Evolutionary conservation across 345 rosid genomes (phyloP), one percentile per base, ranked within the genome.

Genomic region (Zanthoxylum bungeanum): DNA sequence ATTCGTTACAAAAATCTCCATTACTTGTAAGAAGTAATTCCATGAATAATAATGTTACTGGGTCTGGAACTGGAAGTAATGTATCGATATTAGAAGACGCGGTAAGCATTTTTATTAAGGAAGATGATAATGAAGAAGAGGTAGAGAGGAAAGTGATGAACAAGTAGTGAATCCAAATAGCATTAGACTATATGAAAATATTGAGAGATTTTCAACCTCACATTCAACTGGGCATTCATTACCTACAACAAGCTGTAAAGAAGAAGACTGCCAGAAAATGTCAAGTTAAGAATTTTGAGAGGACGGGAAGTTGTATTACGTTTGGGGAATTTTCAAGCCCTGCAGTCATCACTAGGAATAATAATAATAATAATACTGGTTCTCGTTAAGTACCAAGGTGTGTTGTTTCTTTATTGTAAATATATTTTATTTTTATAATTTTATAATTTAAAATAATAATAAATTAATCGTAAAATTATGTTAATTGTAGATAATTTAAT

Each of bases 191-290:
- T 52, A 25, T 22, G 66, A 71, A 9, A 83, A 55, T 2, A 19
- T 73, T 14, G 84, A 78, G 66, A 82, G 78, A 44, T 79, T 86
- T 74, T 76, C 87, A 16, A 81, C 95, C 77, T 87, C 91, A 1
- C 85, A 88, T 70, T 83, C 97, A 0, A 93, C 97, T 0, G 97
- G 98, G 21, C 98, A 93, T 59, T 93, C 93, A 3, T 71, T 89
- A 52, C 59, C 49, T 34, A 56, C 60, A 40, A 70, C 72, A 33
- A 86, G 72, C 53, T 86, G 76, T 21, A 88, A 73, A 60, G 86
- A 76, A 27, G 88, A 86, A 51, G 88, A 79, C 74, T 93, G 77
- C 83, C 75, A 24, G 86, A 87, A 1, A 75, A 88, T 66, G 87
- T 87, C 9, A 87, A 70, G 82, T 76, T 85, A 7, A 87, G 78